A percentile compares a stretch with the other conserved stretches of the same genome.
Conservation (phyloP, 148 eudicot species). For the Vaccinium darrowii region DNA sequence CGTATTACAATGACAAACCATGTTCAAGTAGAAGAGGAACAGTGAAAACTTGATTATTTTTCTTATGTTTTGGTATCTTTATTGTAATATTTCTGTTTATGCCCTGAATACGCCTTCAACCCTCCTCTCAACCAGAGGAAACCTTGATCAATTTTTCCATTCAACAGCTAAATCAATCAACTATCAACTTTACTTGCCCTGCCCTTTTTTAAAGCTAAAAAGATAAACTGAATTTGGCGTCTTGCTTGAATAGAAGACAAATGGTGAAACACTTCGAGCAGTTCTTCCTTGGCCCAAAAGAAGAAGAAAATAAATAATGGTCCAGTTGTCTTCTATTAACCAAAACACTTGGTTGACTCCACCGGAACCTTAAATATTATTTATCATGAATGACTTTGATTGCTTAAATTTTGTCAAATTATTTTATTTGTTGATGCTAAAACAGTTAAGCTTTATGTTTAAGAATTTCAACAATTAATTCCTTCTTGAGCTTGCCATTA, state of each 20-base stretch:
- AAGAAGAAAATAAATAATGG: background rate
- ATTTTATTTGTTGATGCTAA: background rate
- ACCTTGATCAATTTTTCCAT: background rate
- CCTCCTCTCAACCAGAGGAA: background rate
- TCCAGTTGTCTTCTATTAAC: background rate
- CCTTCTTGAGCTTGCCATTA: background rate
- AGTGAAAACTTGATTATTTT: background rate
- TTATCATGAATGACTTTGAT: background rate
- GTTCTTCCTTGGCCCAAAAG: background rate
- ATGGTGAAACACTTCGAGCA: background rate
- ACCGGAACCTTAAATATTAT: background rate
- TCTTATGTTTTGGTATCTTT: background rate
- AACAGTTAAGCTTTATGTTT: background rate
- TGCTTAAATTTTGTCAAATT: background rate
- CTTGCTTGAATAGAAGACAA: background rate
- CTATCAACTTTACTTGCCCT: background rate
- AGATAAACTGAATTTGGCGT: background rate
- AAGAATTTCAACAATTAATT: background rate
- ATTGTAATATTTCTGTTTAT: background rate
- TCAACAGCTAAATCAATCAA: background rate
- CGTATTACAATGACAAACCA: background rate
- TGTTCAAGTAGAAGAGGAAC: background rate
- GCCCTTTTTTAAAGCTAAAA: background rate
- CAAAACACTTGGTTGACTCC: background rate
- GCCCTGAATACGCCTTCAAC: background rate